phyloP scores from a whole-genome alignment of 495 filamentous ascomycete genomes.

The Penicillium bialowiezense region DNA sequence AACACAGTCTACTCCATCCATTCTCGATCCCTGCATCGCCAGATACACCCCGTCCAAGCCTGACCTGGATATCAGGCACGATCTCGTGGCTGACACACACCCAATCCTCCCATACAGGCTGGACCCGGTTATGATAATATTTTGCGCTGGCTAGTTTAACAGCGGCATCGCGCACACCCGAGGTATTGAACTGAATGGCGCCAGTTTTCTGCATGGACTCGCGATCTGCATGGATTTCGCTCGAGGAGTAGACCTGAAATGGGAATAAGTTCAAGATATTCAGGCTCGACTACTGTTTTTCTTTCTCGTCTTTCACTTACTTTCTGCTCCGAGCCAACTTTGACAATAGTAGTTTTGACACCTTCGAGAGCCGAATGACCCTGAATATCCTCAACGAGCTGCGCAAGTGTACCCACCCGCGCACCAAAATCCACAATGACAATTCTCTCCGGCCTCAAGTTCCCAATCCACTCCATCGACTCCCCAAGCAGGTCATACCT shows the following conservation, averaged over 20 bases:
- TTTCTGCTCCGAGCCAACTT: constrained; percentile 42
- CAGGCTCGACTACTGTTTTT: no score
- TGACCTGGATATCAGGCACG: constrained; percentile 32
- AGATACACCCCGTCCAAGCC: constrained; percentile 42
- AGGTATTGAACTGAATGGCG: constrained; percentile 43
- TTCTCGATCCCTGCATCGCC: constrained; percentile 32
- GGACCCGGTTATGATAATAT: constrained; percentile 27
- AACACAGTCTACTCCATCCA: constrained; percentile 44
- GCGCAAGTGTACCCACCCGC: constrained; percentile 32
- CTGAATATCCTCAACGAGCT: constrained; percentile 32
- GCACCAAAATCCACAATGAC: constrained; percentile 54
- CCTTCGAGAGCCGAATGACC: not conserved
- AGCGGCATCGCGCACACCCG: constrained; percentile 33
- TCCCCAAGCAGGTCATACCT: constrained; percentile 19
- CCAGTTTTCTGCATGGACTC: constrained; percentile 13
- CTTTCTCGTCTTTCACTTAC: not conserved
- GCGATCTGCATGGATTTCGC: constrained; percentile 15
- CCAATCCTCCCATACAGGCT: constrained; percentile 32
- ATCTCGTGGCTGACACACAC: constrained; percentile 24
- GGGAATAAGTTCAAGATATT: no score
- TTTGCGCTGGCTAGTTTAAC: constrained; percentile 27
- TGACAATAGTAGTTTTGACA: constrained; percentile 28
- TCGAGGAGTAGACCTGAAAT: constrained; percentile 15
- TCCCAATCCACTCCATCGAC: constrained; percentile 16
- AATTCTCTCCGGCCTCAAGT: constrained; percentile 31